Evolutionary conservation across 2,329 filamentous ascomycete species (phyloP).

Genomic region (Hypoxylon sp.): DNA sequence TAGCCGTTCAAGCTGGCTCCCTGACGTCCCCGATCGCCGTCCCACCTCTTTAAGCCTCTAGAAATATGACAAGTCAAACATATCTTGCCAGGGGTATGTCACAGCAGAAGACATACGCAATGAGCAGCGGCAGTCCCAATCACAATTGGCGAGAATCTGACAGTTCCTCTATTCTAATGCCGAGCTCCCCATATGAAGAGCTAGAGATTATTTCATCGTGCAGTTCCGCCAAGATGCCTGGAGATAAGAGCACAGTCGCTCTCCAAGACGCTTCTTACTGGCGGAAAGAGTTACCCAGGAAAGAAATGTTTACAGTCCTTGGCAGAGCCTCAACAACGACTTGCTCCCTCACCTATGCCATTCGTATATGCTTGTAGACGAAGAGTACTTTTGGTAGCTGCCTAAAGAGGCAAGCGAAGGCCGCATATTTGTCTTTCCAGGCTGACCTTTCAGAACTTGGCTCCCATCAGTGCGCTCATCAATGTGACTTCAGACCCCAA

Average conservation of each 20-base stretch:
- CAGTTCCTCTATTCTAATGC: slow-evolving; percentile 2
- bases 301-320: slow-evolving; percentile 31
- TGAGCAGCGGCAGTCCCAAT: slow-evolving; percentile 12
- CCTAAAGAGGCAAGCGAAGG: slow-evolving; percentile 45
- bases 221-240: slow-evolving; percentile 27
- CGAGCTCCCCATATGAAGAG: slow-evolving; percentile 9
- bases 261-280: slow-evolving; percentile 16
- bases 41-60: slow-evolving; percentile 9
- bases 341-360: slow-evolving; percentile 18
- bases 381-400: slow-evolving; percentile 41
- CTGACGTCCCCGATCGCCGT: slow-evolving; percentile 12
- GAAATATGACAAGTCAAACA: slow-evolving; percentile 31
- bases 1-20: slow-evolving; percentile 32
- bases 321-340: slow-evolving; percentile 35
- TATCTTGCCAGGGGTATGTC: slow-evolving; percentile 10
- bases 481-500: slow-evolving; percentile 35
- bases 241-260: slow-evolving; percentile 24
- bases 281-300: slow-evolving; percentile 24
- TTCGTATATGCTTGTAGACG: slow-evolving; percentile 37
- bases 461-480: slow-evolving; percentile 41
- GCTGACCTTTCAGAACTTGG: slow-evolving; percentile 38
- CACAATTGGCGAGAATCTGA: slow-evolving; percentile 10
- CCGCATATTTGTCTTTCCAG: slow-evolving; percentile 20
- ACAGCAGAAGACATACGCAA: slow-evolving; percentile 15
- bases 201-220: slow-evolving; percentile 16